These are phyloP conservation scores for Backusella liffmaniae DNA, from an alignment of 192 early-diverging fungal genomes.

Conservation along the genomic window DNA sequence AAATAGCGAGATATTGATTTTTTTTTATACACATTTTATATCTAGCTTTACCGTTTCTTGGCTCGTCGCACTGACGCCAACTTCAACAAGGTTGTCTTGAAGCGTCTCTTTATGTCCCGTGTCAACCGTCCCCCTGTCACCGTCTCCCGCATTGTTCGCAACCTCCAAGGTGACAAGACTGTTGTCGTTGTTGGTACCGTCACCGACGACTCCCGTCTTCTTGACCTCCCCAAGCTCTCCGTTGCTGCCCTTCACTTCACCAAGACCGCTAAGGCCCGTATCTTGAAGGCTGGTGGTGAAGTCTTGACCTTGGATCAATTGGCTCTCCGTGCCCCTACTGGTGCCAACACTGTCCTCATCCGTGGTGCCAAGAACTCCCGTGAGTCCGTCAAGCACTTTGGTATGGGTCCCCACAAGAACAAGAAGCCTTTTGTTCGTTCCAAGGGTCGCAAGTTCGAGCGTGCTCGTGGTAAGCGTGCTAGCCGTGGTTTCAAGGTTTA, in stretches of 20 bases:
- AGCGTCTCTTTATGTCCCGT: constrained; percentile 98
- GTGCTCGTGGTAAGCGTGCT: constrained; percentile 98
- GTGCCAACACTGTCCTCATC: too few relatives aligned
- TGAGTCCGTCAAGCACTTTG: constrained; percentile 99
- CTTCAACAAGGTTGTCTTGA: constrained; percentile 99
- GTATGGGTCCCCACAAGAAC: constrained; percentile 53
- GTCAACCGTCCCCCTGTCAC: constrained; percentile 96
- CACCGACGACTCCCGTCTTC: constrained; percentile 93
- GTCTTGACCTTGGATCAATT: constrained; percentile 98
- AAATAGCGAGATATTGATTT: too few relatives aligned
- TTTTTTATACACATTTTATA: too few relatives aligned
- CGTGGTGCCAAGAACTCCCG: constrained; percentile 93
- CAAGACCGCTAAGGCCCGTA: constrained; percentile 93
- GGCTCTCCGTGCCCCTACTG: constrained; percentile 96
- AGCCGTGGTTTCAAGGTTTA: constrained; percentile 97
- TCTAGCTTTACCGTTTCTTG: constrained; percentile 95
- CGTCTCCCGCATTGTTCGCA: constrained; percentile 81
- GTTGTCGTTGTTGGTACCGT: constrained; percentile 95
- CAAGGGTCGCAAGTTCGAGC: constrained; percentile 99
- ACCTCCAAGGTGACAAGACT: constrained; percentile 82
- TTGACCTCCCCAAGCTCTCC: constrained; percentile 93
- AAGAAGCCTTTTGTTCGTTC: constrained; percentile 88
- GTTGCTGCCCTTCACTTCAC: constrained; percentile 96
- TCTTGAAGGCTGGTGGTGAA: constrained; percentile 99
- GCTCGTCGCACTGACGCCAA: constrained; percentile 96